Evolutionary conservation across 2,329 filamentous ascomycete species (phyloP), one percentile per base, ranked within the genome.

Genomic region (Alternaria burnsii): DNA sequence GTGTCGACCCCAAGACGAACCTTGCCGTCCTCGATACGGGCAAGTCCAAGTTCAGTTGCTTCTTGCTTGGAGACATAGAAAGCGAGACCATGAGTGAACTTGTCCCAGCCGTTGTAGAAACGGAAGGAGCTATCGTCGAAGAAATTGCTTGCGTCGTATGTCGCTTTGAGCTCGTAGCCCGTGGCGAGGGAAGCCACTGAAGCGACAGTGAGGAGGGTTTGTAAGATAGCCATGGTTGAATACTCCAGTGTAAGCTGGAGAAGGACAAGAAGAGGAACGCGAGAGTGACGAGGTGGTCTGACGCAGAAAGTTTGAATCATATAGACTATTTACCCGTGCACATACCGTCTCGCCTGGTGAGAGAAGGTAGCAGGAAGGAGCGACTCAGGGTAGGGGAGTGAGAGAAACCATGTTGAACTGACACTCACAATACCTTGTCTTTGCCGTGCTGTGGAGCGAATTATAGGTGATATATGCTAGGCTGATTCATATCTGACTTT

Each of bases 1-100:
- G 18, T 64, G 50, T 75, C 72, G 18, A 70, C 72, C 8, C 71
- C 68, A 11, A 75, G 61, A 61, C 60, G 68, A 38, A 74, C 61
- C 36, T 61, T 68, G 32, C 52, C 52, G 28, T 58, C 55, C 14
- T 57, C 34, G 47, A 58, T 65, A 20, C 55, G 61, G 9, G 70
- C 65, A 32, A 74, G 63, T 7, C 66, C 66, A 14, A 52, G 52
- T 4, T 54, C 52, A 14, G 59, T 52, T n/a, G 71, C 70, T 30
- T 62, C 62, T 16, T 58, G 40, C 24, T 69, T 61, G 24, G 62
- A 59, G 32, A 70, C 43, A 50, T 74, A 74, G 53, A 65, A 60
- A 40, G 71, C 68, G 47, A 59, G 69, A 22, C 71, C 70, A 28
- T 62, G 26, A 6, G 64, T 69, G 40, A 56, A 69, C 8, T 43